Evolutionary conservation across 805 yeast genomes (phyloP).

Genomic region (Pichia heedii): DNA sequence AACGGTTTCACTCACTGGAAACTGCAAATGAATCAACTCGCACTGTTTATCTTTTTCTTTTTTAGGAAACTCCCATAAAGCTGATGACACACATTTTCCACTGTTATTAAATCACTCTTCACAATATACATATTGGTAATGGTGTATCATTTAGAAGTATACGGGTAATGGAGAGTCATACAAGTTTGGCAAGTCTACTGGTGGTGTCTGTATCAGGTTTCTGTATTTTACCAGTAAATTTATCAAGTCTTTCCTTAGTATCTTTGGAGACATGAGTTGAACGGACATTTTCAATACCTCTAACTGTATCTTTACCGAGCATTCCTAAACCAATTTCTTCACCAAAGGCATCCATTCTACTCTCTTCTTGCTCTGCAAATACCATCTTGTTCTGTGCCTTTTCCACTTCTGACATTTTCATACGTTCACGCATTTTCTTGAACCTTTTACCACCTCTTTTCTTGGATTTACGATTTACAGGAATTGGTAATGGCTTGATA

Average conservation of each 20-base stretch:
- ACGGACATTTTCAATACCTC: slow-evolving; percentile 12
- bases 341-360: slow-evolving; percentile 55
- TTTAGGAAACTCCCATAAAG: neutral
- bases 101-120: no score
- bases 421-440: slow-evolving; percentile 72
- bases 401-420: slow-evolving; percentile 70
- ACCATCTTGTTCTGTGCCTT: slow-evolving; percentile 78
- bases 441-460: slow-evolving; percentile 80
- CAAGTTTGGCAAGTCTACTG: no score
- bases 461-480: slow-evolving; percentile 67
- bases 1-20: no score
- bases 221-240: no score
- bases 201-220: no score
- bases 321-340: slow-evolving; percentile 81
- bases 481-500: slow-evolving; percentile 64
- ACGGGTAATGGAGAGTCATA: no score
- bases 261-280: slow-evolving; percentile 11
- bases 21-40: no score
- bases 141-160: no score
- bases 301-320: slow-evolving; percentile 31
- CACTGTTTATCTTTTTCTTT: slow-evolving; percentile 10
- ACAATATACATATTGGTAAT: no score
- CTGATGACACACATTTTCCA: no score
- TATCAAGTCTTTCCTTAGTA: slow-evolving; percentile 7
- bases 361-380: slow-evolving; percentile 68